Conservation (phyloP, 1,139 yeast species). For the Zhuliangozyma blackwelliae region DNA sequence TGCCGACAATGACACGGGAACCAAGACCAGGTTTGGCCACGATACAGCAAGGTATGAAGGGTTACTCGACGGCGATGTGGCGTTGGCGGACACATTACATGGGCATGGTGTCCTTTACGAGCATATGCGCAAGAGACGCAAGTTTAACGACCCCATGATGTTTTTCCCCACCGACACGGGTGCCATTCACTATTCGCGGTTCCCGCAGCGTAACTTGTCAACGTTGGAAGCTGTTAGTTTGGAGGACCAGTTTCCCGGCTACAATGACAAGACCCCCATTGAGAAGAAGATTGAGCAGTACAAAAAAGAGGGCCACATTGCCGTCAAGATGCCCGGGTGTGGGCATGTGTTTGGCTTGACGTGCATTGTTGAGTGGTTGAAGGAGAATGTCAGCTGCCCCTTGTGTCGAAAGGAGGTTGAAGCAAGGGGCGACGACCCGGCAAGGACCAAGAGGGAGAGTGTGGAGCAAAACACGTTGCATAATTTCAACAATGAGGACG, state of each 20-base stretch:
- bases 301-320: slow-evolving; percentile 26
- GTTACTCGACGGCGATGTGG: too few species aligned
- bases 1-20: not conserved
- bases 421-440: slow-evolving; percentile 20
- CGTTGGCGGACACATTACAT: not conserved
- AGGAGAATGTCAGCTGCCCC: slow-evolving; percentile 41
- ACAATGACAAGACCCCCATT: slow-evolving; percentile 10
- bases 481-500: slow-evolving; percentile 17
- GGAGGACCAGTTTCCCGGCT: slow-evolving; percentile 35
- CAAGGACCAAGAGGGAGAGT: slow-evolving; percentile 12
- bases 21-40: too few species aligned
- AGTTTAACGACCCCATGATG: slow-evolving; percentile 35
- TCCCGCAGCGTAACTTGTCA: slow-evolving; percentile 29
- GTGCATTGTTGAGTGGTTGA: slow-evolving; percentile 43
- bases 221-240: slow-evolving; percentile 19
- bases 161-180: slow-evolving; percentile 37
- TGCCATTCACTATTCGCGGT: slow-evolving; percentile 26
- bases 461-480: slow-evolving; percentile 11
- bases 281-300: slow-evolving; percentile 12
- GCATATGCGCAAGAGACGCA: slow-evolving; percentile 3
- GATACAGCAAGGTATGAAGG: too few species aligned
- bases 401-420: slow-evolving; percentile 44
- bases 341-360: slow-evolving; percentile 39
- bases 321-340: slow-evolving; percentile 44
- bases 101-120: slow-evolving; percentile 5